Evolutionary conservation across 257 asterid genomes (phyloP), one percentile per base, ranked within the genome.

Genomic region (Rhazya stricta): DNA sequence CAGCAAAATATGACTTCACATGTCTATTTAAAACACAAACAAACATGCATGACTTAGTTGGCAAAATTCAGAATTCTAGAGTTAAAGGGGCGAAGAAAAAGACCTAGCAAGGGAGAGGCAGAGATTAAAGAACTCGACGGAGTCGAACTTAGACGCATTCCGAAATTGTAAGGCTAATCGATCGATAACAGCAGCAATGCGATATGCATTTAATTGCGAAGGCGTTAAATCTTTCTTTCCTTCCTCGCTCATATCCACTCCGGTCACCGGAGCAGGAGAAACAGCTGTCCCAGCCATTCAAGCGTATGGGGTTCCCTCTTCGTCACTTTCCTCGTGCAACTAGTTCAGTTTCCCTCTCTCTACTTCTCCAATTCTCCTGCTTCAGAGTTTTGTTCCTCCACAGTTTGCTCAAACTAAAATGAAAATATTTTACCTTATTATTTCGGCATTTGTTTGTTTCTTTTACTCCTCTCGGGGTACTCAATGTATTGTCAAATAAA

Each of bases 51-150:
- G 32, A 51, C n/a, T n/a, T 18, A 9, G 36, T 34, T 36, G 21
- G 25, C 66, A 39, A 2, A 34, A 45, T 45, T 62, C 4, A 4
- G 53, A 25, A 53, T 4, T 42, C 25, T 6, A 46, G 3, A 19
- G n/a, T 4, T n/a, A 27, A 18, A 69, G 39, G 32, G 41, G 13
- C 18, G 16, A 21, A 66, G 23, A 15, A 43, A 27, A 63, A 2
- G 21, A 79, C 97, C 96, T 88, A 45, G 97, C 80, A 37, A 93
- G 92, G 7, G 93, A 86, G 61, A 85, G 87, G 75, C 96, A 89
- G 51, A 89, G 93, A 54, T 85, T 82, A 37, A 45, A 54, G 73
- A 86, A 86, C 79, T 89, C 90, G 18, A n/a, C 56, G 48, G 48
- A 8, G 42, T 83, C 85, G 77, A 32, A 60, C 36, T 60, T 65